Conservation (phyloP, 345 rosid species). For the Toxicodendron radicans region DNA sequence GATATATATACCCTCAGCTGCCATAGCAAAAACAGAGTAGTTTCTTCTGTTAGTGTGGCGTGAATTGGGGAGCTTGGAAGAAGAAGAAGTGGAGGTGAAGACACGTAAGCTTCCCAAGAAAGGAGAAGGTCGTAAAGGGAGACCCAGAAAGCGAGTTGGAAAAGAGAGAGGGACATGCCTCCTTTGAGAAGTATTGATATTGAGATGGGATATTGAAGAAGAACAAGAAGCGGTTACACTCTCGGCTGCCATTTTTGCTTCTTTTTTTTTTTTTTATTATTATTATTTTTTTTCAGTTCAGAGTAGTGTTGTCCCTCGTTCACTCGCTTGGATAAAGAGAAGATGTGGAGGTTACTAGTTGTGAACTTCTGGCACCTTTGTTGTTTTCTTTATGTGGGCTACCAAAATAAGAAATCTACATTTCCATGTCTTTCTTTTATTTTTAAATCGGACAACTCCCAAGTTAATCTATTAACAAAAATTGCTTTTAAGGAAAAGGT, state of each 20-base stretch:
- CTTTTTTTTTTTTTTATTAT: neutral
- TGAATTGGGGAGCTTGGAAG: constrained; percentile 32
- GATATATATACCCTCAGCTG: constrained; percentile 56
- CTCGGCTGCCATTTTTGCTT: constrained; percentile 68
- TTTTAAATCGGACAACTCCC: too few relatives aligned
- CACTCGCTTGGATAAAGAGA: neutral
- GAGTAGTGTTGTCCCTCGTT: neutral
- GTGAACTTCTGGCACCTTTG: too few relatives aligned
- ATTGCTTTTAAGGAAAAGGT: too few relatives aligned
- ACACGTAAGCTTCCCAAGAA: constrained; percentile 52
- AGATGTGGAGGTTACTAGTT: too few relatives aligned
- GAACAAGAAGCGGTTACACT: constrained; percentile 54
- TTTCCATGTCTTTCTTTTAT: too few relatives aligned
- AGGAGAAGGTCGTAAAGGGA: constrained; percentile 52
- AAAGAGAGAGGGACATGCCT: constrained; percentile 41
- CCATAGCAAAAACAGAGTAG: constrained; percentile 77
- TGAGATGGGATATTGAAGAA: constrained; percentile 57
- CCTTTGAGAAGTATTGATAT: constrained; percentile 58
- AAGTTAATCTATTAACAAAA: too few relatives aligned
- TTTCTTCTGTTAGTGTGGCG: constrained; percentile 41
- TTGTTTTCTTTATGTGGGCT: too few relatives aligned
- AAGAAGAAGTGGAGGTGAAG: constrained; percentile 33
- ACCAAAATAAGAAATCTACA: too few relatives aligned
- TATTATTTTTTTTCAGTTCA: neutral
- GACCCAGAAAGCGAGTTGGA: constrained; percentile 47